phyloP scores from a whole-genome alignment of 306 rosid genomes.

The Trichosanthes truncata region DNA sequence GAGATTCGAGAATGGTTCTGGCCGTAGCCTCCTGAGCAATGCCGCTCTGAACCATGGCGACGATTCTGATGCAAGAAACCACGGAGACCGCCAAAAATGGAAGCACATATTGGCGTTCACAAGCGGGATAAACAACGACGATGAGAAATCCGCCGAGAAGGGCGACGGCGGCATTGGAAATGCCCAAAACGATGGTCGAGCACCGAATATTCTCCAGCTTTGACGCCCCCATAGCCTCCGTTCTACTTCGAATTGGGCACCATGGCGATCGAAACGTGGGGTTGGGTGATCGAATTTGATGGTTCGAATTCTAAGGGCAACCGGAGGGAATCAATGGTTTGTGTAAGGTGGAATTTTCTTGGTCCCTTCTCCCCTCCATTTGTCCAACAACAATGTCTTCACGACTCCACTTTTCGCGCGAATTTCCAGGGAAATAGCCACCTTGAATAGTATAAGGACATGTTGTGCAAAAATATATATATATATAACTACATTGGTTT shows the following conservation, averaged over 20 bases:
- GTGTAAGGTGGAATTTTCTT: neutral
- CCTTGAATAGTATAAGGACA: neutral
- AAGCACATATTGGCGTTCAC: conserved; percentile 17
- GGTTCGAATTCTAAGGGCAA: neutral
- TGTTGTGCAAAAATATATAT: no score
- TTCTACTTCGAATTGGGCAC: neutral
- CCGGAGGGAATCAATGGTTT: neutral
- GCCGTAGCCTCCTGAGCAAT: conserved; percentile 60
- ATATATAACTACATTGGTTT: no score
- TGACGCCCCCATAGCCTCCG: conserved; percentile 21
- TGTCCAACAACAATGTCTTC: neutral
- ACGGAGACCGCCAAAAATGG: conserved; percentile 29
- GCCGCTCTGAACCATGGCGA: conserved; percentile 42
- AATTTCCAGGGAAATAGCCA: neutral
- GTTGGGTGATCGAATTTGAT: neutral
- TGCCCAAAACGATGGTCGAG: conserved; percentile 19
- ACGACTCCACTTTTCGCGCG: neutral
- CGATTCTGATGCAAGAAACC: conserved; percentile 29
- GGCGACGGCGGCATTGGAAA: conserved; percentile 23
- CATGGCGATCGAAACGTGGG: neutral
- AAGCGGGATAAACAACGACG: conserved; percentile 11
- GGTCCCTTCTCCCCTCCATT: neutral
- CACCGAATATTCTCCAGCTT: conserved; percentile 24
- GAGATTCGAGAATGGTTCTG: conserved; percentile 28
- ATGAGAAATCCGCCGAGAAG: conserved; percentile 26